These are phyloP conservation scores for Syzygium malaccense DNA, from an alignment of 441 rosid species.

Conservation along the genomic window DNA sequence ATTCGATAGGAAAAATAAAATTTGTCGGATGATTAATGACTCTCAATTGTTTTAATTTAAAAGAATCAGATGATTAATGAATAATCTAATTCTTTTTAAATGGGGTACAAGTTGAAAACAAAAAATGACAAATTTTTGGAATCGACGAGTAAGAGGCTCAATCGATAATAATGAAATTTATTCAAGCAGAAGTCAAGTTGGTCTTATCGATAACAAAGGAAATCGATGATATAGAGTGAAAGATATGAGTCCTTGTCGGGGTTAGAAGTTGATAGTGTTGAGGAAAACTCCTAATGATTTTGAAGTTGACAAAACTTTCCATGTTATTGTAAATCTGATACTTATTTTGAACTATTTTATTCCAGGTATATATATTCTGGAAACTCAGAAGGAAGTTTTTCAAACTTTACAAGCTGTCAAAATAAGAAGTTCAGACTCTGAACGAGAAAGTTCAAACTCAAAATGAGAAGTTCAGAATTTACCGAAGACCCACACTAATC, in stretches of 20 bases:
- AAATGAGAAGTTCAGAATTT: too few species aligned
- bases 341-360: too few species aligned
- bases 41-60: not conserved
- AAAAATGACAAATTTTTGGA: not conserved
- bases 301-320: too few species aligned
- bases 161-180: not conserved
- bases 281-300: too few species aligned
- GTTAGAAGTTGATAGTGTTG: not conserved
- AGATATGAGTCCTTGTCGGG: not conserved
- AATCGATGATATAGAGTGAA: not conserved
- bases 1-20: not conserved
- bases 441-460: too few species aligned
- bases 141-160: not conserved
- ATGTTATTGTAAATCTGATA: too few species aligned
- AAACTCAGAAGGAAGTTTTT: too few species aligned
- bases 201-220: not conserved
- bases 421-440: too few species aligned
- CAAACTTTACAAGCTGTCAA: too few species aligned
- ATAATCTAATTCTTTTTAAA: not conserved
- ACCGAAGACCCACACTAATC: too few species aligned
- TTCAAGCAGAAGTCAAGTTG: not conserved
- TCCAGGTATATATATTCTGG: too few species aligned
- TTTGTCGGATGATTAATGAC: not conserved
- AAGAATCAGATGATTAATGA: not conserved
- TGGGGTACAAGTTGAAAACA: not conserved